Evolutionary conservation across 768 basidiomycete genomes (phyloP).

Genomic region (Boletus vermiculosoides): DNA sequence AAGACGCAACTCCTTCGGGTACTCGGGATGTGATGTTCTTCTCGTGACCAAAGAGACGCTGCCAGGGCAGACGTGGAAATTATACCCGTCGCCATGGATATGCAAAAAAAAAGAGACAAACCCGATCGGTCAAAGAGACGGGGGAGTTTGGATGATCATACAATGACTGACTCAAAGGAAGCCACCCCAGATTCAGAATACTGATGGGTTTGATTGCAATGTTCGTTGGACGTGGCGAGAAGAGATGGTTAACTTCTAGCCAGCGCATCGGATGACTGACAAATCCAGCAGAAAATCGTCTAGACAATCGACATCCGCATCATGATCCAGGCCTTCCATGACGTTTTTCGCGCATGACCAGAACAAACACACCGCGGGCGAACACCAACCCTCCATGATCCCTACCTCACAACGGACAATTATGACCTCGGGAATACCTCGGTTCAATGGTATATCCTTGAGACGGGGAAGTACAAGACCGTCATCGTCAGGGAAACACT

Average conservation of each 20-base stretch:
- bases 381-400: slow-evolving; percentile 60
- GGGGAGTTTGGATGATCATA: neutral
- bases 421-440: slow-evolving; percentile 60
- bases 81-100: no score
- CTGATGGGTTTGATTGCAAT: slow-evolving; percentile 68
- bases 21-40: neutral
- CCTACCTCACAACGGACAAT: slow-evolving; percentile 60
- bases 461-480: no score
- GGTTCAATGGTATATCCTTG: no score
- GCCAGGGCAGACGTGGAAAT: neutral
- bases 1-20: neutral
- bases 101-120: neutral
- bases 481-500: slow-evolving; percentile 41
- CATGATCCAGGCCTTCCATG: slow-evolving; percentile 53
- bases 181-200: slow-evolving; percentile 37
- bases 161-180: neutral
- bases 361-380: slow-evolving; percentile 61
- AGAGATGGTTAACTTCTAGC: slow-evolving; percentile 43
- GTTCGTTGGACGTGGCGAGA: slow-evolving; percentile 71
- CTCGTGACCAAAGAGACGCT: neutral
- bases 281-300: slow-evolving; percentile 40
- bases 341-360: slow-evolving; percentile 53
- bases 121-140: neutral
- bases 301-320: slow-evolving; percentile 61
- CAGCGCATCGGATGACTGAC: neutral